These are phyloP conservation scores for Lasiosphaeris hirsuta DNA, from an alignment of 495 filamentous ascomycete species.

Conservation along the genomic window DNA sequence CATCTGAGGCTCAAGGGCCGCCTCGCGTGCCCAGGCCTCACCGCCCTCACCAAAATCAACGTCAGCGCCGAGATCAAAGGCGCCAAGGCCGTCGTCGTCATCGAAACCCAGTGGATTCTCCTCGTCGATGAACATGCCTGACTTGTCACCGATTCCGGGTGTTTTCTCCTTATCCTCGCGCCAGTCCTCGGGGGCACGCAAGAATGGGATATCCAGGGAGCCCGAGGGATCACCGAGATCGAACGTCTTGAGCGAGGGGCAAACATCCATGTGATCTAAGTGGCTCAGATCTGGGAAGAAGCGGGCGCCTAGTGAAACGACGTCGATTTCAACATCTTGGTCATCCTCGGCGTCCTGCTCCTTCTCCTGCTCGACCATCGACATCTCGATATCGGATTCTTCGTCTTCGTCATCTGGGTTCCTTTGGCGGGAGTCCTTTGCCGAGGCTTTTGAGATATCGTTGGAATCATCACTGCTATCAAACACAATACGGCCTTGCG, in stretches of 20 bases:
- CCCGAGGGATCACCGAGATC: constrained; percentile 81
- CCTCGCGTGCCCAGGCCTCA: constrained; percentile 68
- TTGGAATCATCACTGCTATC: constrained; percentile 92
- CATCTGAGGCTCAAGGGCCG: constrained; percentile 61
- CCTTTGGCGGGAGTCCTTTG: constrained; percentile 38
- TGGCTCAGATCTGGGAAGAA: constrained; percentile 84
- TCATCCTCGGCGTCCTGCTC: constrained; percentile 38
- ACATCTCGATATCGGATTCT: constrained; percentile 40
- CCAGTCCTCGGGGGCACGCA: constrained; percentile 86
- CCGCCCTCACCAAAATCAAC: constrained; percentile 73
- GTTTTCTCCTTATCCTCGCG: constrained; percentile 57
- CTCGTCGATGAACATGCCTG: constrained; percentile 78
- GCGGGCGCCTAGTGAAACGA: constrained; percentile 63
- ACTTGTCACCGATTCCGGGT: constrained; percentile 59
- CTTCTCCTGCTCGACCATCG: constrained; percentile 29
- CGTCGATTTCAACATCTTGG: constrained; percentile 69
- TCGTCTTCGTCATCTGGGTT: constrained; percentile 49
- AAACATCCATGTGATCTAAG: constrained; percentile 86
- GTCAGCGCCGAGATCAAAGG: constrained; percentile 68
- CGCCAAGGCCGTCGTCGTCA: constrained; percentile 73
- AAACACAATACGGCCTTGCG: constrained; percentile 89
- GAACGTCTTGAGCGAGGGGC: constrained; percentile 88
- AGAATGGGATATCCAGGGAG: constrained; percentile 85
- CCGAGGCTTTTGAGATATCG: constrained; percentile 48
- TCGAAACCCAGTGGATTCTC: constrained; percentile 77